A percentile compares a stretch with the other conserved stretches of the same genome.
These are phyloP conservation scores for Talaromyces amestolkiae DNA, from an alignment of 2,329 filamentous ascomycete genomes.

Conservation along the genomic window DNA sequence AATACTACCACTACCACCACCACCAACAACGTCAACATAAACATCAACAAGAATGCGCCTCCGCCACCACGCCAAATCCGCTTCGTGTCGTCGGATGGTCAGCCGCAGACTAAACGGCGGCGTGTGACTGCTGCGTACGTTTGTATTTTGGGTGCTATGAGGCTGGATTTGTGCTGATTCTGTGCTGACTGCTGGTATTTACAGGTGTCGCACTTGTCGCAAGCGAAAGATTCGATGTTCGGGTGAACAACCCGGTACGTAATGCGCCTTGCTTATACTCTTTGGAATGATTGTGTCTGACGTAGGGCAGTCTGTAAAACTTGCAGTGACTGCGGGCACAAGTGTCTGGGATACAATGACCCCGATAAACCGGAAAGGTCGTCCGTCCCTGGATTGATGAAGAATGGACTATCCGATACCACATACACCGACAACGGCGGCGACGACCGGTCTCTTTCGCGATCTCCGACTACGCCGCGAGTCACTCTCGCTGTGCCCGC, in stretches of 20 bases:
- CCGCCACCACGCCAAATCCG: conserved; percentile 55
- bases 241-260: conserved; percentile 62
- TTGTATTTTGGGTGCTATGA: neutral
- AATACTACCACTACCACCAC: no score
- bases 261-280: neutral
- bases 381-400: conserved; percentile 27
- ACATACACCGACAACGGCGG: conserved; percentile 23
- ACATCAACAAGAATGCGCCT: conserved; percentile 19
- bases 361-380: conserved; percentile 31
- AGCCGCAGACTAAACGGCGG: conserved; percentile 74
- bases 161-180: neutral
- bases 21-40: neutral
- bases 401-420: conserved; percentile 19
- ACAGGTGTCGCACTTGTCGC: conserved; percentile 68
- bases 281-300: conserved; percentile 19
- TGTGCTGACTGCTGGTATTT: neutral
- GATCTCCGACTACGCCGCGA: conserved; percentile 20
- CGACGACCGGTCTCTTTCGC: conserved; percentile 15
- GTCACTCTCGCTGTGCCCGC: conserved; percentile 18
- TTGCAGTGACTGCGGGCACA: conserved; percentile 68
- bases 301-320: conserved; percentile 58
- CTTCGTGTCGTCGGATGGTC: conserved; percentile 79
- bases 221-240: conserved; percentile 74
- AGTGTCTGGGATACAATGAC: conserved; percentile 66
- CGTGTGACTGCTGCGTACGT: conserved; percentile 75